A percentile compares a stretch with the other conserved stretches of the same genome.
Conservation (phyloP, 2,329 filamentous ascomycete genomes). For the Hyphodiscus sp. region DNA sequence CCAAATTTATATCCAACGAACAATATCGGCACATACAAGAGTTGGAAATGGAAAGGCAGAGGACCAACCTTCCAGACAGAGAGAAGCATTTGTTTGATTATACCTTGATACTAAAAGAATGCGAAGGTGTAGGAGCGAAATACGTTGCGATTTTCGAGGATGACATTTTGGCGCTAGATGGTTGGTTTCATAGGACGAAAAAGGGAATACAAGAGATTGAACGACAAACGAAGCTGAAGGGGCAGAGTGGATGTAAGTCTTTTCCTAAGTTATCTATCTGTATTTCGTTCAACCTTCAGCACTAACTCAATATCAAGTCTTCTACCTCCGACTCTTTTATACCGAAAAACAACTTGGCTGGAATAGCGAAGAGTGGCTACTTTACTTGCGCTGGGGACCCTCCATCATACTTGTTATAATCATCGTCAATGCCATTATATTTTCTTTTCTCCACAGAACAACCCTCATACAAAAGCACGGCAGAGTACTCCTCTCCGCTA, state of each 20-base stretch:
- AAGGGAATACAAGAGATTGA: conserved; percentile 1
- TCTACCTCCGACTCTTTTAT: conserved; percentile 7
- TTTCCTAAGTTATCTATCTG: neutral
- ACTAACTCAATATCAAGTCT: neutral
- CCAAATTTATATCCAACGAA: neutral
- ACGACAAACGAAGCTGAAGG: neutral
- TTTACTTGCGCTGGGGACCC: neutral
- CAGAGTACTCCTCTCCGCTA: neutral
- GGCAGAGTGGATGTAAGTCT: conserved; percentile 2
- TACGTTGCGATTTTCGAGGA: conserved; percentile 6
- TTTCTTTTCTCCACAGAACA: neutral
- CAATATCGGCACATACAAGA: conserved; percentile 1
- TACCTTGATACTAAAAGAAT: conserved; percentile 1
- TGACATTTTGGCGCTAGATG: conserved; percentile 3
- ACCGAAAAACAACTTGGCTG: conserved; percentile 6
- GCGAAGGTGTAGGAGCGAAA: neutral
- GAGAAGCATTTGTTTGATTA: conserved; percentile 8
- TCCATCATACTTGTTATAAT: neutral
- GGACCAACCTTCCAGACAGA: neutral
- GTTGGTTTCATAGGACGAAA: conserved; percentile 3
- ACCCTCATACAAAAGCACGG: neutral
- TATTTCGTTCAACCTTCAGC: no score
- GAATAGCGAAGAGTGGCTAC: conserved; percentile 3
- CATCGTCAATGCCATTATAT: neutral
- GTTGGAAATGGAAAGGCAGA: conserved; percentile 4